Percentiles rank a stretch among this genome's conserved stretches.
Conservation (phyloP, 2,329 filamentous ascomycete genomes). For the Phialophora verrucosa region DNA sequence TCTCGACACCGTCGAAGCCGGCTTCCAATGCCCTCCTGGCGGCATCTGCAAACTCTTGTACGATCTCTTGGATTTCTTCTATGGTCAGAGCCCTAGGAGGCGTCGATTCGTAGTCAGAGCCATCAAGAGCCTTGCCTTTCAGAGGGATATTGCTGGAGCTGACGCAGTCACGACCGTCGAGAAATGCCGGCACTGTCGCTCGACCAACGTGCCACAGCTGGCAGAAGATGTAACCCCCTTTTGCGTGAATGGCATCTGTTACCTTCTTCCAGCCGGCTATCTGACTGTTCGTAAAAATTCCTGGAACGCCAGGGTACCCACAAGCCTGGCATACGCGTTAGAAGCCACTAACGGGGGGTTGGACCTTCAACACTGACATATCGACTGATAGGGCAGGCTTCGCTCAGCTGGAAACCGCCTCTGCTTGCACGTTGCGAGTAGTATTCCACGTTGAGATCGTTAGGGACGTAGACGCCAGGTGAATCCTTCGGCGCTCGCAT, state of each 20-base stretch:
- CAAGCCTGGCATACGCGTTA: constrained; percentile 27
- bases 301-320: constrained; percentile 43
- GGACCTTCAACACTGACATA: constrained; percentile 26
- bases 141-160: constrained; percentile 45
- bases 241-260: constrained; percentile 57
- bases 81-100: constrained; percentile 35
- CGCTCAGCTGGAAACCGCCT: constrained; percentile 45
- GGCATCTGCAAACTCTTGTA: constrained; percentile 33
- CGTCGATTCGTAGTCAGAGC: constrained; percentile 41
- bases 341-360: constrained; percentile 26
- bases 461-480: neutral
- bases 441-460: neutral
- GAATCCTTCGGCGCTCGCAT: neutral
- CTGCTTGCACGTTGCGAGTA: constrained; percentile 42
- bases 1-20: constrained; percentile 61
- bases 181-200: constrained; percentile 48
- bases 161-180: constrained; percentile 43
- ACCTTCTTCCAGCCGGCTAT: constrained; percentile 58
- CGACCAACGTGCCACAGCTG: constrained; percentile 49
- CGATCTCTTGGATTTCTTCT: constrained; percentile 3
- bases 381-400: constrained; percentile 45
- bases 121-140: constrained; percentile 49
- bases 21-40: constrained; percentile 59
- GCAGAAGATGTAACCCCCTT: constrained; percentile 55
- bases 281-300: constrained; percentile 45